Conservation (phyloP, 192 early-diverging fungal genomes). For the Jimgerdemannia lactiflua region DNA sequence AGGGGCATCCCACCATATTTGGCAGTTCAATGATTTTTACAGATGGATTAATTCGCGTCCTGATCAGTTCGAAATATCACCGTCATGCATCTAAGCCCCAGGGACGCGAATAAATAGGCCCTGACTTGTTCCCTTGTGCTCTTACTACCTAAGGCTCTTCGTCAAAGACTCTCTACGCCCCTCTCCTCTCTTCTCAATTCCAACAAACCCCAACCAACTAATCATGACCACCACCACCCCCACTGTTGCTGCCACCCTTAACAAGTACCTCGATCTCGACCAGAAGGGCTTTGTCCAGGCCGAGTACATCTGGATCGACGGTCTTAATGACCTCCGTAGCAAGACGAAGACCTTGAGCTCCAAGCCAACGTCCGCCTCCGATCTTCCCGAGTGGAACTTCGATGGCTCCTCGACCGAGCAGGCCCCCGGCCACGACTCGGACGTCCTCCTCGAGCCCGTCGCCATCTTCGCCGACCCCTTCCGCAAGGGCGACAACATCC, state of each 20-base stretch:
- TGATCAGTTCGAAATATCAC: background rate
- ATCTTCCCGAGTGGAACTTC: conserved; percentile 55
- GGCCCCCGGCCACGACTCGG: conserved; percentile 49
- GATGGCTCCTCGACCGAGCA: conserved; percentile 57
- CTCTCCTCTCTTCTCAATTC: background rate
- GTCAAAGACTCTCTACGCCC: no score
- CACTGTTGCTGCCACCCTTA: conserved; percentile 34
- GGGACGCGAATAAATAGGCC: background rate
- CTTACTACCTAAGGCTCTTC: background rate
- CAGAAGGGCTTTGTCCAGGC: conserved; percentile 49
- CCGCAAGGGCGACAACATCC: conserved; percentile 50
- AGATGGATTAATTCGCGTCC: no score
- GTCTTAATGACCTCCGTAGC: conserved; percentile 35
- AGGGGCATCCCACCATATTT: no score
- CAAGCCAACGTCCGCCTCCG: conserved; percentile 18
- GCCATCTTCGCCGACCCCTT: conserved; percentile 52
- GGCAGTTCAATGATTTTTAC: no score
- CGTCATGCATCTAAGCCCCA: background rate
- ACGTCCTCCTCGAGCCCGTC: conserved; percentile 46
- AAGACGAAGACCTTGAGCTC: conserved; percentile 42
- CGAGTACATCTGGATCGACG: conserved; percentile 57
- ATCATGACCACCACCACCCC: background rate
- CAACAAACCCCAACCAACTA: background rate
- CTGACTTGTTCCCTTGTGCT: no score
- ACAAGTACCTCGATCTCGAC: conserved; percentile 45